These are phyloP conservation scores for Exsudoporus floridanus DNA, from an alignment of 1,284 basidiomycete species.

Conservation along the genomic window DNA sequence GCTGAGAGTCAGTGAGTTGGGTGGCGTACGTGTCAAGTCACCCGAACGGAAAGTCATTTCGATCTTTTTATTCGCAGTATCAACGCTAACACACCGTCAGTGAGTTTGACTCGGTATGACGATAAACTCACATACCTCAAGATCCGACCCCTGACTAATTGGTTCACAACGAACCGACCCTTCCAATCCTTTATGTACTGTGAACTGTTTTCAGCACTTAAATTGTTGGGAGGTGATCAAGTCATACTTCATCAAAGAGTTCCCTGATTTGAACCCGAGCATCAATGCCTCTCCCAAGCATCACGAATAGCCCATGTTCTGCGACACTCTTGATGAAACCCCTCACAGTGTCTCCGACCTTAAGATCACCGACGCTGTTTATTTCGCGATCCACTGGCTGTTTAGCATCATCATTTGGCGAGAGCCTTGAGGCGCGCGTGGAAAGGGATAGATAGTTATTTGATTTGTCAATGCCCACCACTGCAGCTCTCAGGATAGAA, in stretches of 20 bases:
- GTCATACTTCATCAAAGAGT: slow-evolving; percentile 79
- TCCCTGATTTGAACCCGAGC: slow-evolving; percentile 94
- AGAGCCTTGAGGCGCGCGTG: slow-evolving; percentile 70
- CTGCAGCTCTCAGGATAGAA: slow-evolving; percentile 66
- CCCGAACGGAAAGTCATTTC: slow-evolving; percentile 84
- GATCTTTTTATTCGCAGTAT: slow-evolving; percentile 69
- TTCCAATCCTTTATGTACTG: slow-evolving; percentile 97
- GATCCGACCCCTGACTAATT: slow-evolving; percentile 86
- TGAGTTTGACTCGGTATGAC: slow-evolving; percentile 4
- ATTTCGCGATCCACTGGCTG: slow-evolving; percentile 71
- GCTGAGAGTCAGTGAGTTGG: slow-evolving; percentile 45
- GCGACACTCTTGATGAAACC: slow-evolving; percentile 90
- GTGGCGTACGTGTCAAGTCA: slow-evolving; percentile 45
- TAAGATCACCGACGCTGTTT: slow-evolving; percentile 60
- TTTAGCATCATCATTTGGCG: slow-evolving; percentile 47
- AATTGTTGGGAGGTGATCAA: slow-evolving; percentile 1
- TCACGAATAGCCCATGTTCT: slow-evolving; percentile 90
- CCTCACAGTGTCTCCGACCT: slow-evolving; percentile 72
- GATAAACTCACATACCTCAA: slow-evolving; percentile 51
- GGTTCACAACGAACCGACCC: slow-evolving; percentile 73
- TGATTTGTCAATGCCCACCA: slow-evolving; percentile 67
- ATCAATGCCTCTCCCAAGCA: slow-evolving; percentile 78
- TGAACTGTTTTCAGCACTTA: slow-evolving; percentile 13
- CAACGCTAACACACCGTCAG: slow-evolving; percentile 50
- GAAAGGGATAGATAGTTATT: slow-evolving; percentile 72